A percentile compares a stretch with the other conserved stretches of the same genome.
Conservation (phyloP, 176 grass and related monocot species). For the Oryza glaberrima region DNA sequence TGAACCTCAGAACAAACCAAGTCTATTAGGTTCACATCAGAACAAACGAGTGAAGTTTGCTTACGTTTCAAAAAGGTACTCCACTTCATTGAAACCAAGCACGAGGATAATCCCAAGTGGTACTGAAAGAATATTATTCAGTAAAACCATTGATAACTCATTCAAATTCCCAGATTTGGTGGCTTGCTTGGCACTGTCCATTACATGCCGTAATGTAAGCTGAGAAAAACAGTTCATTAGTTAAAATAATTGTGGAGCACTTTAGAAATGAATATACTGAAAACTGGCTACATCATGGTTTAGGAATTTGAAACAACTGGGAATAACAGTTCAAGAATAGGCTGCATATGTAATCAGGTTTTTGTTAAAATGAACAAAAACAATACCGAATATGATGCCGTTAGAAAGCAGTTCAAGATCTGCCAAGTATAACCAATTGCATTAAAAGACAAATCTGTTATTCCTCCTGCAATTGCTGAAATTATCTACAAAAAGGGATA, state of each 20-base stretch:
- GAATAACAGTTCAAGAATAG: neutral
- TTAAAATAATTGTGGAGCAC: conserved; percentile 31
- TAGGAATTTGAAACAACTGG: conserved; percentile 19
- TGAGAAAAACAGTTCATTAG: conserved; percentile 51
- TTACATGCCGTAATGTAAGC: conserved; percentile 87
- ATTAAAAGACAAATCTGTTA: conserved; percentile 93
- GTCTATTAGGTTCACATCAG: neutral
- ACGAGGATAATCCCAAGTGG: conserved; percentile 84
- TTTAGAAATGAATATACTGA: conserved; percentile 15
- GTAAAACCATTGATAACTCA: conserved; percentile 93
- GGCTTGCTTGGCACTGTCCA: conserved; percentile 94
- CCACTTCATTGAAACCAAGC: conserved; percentile 80
- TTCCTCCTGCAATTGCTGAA: conserved; percentile 85
- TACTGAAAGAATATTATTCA: conserved; percentile 89
- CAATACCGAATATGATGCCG: conserved; percentile 96
- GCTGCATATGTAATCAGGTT: neutral
- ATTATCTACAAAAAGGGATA: conserved; percentile 72
- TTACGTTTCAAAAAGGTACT: conserved; percentile 88
- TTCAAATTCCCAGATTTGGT: conserved; percentile 97
- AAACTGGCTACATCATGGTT: neutral
- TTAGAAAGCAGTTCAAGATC: conserved; percentile 87
- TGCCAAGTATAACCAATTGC: conserved; percentile 88
- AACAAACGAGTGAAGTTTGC: conserved; percentile 30
- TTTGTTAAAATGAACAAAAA: conserved; percentile 27
- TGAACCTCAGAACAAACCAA: neutral